phyloP scores from a whole-genome alignment of 2,329 filamentous ascomycete species.

The Epicoccum sorghinum region DNA sequence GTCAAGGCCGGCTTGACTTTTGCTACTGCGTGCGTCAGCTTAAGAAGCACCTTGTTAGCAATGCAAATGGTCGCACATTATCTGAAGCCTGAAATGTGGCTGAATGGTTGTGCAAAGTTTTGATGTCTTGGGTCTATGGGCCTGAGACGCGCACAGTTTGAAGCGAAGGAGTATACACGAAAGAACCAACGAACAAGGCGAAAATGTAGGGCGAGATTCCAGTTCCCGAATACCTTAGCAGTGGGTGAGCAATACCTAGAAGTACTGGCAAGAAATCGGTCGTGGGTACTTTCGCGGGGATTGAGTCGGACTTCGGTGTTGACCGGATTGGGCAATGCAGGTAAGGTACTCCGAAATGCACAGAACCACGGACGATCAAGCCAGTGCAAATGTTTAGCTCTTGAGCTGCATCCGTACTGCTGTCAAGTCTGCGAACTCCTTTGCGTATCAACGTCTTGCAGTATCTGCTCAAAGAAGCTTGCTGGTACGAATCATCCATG shows the following conservation, averaged over 20 bases:
- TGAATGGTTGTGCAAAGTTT: slow-evolving; percentile 20
- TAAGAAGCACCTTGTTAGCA: slow-evolving; percentile 14
- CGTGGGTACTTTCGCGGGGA: slow-evolving; percentile 1
- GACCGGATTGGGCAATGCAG: neutral
- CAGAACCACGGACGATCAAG: neutral
- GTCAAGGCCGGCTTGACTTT: slow-evolving; percentile 17
- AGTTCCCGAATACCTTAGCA: slow-evolving; percentile 1
- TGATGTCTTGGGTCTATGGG: slow-evolving; percentile 12
- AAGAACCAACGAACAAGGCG: slow-evolving; percentile 1
- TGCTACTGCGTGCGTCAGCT: slow-evolving; percentile 25
- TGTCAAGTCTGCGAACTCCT: no score
- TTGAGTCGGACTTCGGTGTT: slow-evolving; percentile 11
- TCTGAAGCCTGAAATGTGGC: slow-evolving; percentile 31
- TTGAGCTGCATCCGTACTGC: neutral
- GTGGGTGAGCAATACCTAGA: neutral
- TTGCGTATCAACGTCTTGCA: no score
- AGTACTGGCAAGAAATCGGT: slow-evolving; percentile 1
- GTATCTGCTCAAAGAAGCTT: no score
- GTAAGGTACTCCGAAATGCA: neutral
- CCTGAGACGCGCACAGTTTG: slow-evolving; percentile 37
- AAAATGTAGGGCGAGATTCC: neutral
- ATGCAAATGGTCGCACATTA: slow-evolving; percentile 11
- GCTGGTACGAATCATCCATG: no score
- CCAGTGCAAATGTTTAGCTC: neutral
- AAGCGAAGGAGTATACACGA: slow-evolving; percentile 20